Base-by-base conservation (phyloP, 164 flowering plant genomes). In the Umbilicus rupestris region DNA sequence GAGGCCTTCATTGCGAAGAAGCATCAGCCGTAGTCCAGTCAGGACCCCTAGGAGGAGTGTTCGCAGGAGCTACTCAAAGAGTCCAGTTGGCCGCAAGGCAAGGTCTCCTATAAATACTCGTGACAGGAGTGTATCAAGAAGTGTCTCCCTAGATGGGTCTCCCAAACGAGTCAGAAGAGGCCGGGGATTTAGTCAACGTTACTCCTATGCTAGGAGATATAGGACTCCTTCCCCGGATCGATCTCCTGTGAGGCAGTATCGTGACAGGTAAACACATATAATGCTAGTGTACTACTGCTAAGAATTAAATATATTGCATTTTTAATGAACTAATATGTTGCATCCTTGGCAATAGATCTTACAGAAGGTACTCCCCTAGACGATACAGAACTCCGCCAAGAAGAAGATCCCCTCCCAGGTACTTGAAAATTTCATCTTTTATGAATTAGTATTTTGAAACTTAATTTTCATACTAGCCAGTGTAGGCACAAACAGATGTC, bases 121-220 rank as follows among this genome's bases (percentile, higher is more conserved):
- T 63, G 77, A 76, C 20, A 82, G 87, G 73, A 92, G 92, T 73
- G 68, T 76, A 66, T 92, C 98, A 20, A 87, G 92, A 80, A 94
- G 99, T 75, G 79, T 63, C 68, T 85, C 97, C 0, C 90, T 87
- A 9, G 91, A 83, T 80, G 92, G 84, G 15, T 89, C 97, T 1
- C 92, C 97, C 17, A 95, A 87, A 78, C 97, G 96, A 57, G 82
- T 92, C 30, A 78, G 97, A 69, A 84, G 97, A 73, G 99, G 99
- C 0, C 78, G 98, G 8, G 99, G 99, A 66, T 95, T 95, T 67
- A 95, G 97, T 70, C 78, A 95, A 52, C 78, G 92, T 14, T 95
- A 84, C 77, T 87, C 98, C 14, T 92, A 82, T 83, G 97, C 92
- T 6, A 82, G 99, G 3, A 67, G 92, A 35, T 95, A 95, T 71